Conservation (phyloP, 495 filamentous ascomycete genomes). For the Staphylotrichum tortipilum region DNA sequence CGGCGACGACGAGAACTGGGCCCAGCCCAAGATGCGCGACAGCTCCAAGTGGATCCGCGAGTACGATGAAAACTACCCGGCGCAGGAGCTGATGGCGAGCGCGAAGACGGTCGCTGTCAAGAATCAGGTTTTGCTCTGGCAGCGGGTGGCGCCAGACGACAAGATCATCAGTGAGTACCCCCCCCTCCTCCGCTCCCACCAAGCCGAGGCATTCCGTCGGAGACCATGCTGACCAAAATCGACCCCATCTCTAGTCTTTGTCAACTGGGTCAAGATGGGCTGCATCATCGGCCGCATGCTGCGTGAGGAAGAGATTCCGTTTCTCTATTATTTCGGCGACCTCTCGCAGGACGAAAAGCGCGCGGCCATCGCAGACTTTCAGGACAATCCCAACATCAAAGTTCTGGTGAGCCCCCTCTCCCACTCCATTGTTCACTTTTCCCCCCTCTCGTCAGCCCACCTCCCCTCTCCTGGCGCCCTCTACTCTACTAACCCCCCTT, state of each 20-base stretch:
- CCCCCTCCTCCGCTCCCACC: neutral
- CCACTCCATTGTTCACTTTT: neutral
- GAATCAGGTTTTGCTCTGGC: neutral
- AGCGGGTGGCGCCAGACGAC: neutral
- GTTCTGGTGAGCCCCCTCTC: neutral
- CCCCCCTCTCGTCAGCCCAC: neutral
- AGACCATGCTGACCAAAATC: neutral
- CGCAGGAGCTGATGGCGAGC: neutral
- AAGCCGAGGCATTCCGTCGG: no score
- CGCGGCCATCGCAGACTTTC: neutral
- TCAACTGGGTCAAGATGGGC: slow-evolving; percentile 3
- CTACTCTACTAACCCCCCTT: neutral
- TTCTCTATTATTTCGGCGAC: slow-evolving; percentile 12
- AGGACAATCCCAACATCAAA: neutral
- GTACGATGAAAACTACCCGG: neutral
- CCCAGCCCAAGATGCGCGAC: neutral
- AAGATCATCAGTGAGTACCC: neutral
- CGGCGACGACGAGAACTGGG: neutral
- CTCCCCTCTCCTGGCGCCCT: no score
- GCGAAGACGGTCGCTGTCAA: neutral
- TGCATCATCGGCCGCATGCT: slow-evolving; percentile 8
- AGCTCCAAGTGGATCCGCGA: neutral
- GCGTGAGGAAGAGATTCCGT: neutral
- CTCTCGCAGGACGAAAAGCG: neutral
- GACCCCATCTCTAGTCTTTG: slow-evolving; percentile 1